phyloP scores from a whole-genome alignment of 2,329 filamentous ascomycete genomes.

The Raffaelea deltoideospora region DNA sequence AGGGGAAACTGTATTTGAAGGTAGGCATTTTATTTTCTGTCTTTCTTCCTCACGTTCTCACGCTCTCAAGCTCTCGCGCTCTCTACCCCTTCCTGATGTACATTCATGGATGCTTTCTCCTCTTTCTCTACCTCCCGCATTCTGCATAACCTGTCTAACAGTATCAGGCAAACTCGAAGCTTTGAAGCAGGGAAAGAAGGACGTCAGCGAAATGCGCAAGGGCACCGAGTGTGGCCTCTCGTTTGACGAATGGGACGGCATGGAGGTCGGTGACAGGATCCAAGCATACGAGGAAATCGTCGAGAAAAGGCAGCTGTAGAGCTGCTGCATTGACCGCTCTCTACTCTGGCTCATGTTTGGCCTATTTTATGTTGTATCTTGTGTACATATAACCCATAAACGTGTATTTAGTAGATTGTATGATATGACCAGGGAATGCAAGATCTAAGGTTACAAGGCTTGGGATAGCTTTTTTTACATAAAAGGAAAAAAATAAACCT shows the following conservation, averaged over 20 bases:
- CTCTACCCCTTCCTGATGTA: too few species aligned
- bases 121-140: background rate
- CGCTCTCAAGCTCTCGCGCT: too few species aligned
- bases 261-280: constrained; percentile 68
- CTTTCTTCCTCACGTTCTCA: too few species aligned
- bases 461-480: too few species aligned
- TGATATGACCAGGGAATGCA: too few species aligned
- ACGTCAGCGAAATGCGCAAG: constrained; percentile 78
- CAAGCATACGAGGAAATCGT: constrained; percentile 71
- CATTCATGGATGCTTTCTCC: background rate
- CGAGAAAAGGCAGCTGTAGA: constrained; percentile 52
- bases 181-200: constrained; percentile 86
- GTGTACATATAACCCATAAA: too few species aligned
- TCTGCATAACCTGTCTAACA: background rate
- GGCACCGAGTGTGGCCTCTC: constrained; percentile 86
- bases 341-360: too few species aligned
- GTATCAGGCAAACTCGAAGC: constrained; percentile 70
- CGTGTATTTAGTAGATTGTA: too few species aligned
- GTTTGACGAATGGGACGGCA: constrained; percentile 65
- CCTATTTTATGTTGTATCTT: too few species aligned
- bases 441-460: too few species aligned
- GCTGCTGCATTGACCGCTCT: too few species aligned
- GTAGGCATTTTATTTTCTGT: constrained; percentile 33
- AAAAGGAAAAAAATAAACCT: too few species aligned
- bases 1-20: constrained; percentile 62